Evolutionary conservation across 495 filamentous ascomycete species (phyloP).

Genomic region (Xylaria bambusicola): DNA sequence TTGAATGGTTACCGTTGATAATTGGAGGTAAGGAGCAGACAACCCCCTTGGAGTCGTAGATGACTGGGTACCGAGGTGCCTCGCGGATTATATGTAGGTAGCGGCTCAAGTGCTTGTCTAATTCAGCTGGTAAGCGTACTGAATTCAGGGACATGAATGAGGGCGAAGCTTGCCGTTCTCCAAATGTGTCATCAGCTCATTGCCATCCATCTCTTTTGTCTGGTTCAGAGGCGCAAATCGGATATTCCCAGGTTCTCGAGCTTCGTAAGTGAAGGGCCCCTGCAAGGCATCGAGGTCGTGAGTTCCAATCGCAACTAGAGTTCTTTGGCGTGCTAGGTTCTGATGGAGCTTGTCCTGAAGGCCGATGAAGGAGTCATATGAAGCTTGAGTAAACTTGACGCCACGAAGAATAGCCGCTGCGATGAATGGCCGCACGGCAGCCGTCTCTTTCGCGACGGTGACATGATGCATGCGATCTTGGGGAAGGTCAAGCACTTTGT

Average conservation of each 20-base stretch:
- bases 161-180: constrained; percentile 55
- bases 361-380: constrained; percentile 96
- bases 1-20: constrained; percentile 96
- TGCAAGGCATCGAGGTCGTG: constrained; percentile 93
- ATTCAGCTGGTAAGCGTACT: constrained; percentile 65
- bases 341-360: constrained; percentile 98
- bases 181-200: constrained; percentile 92
- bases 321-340: constrained; percentile 90
- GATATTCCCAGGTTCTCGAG: constrained; percentile 87
- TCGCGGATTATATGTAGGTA: constrained; percentile 93
- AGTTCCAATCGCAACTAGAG: constrained; percentile 92
- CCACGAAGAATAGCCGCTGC: constrained; percentile 84
- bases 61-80: constrained; percentile 93
- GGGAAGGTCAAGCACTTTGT: constrained; percentile 67
- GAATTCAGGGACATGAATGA: constrained; percentile 66
- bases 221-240: constrained; percentile 90
- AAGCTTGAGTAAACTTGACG: constrained; percentile 85
- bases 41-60: constrained; percentile 82
- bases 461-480: constrained; percentile 76
- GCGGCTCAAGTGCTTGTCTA: constrained; percentile 57
- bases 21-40: constrained; percentile 96
- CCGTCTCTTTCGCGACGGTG: constrained; percentile 77
- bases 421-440: constrained; percentile 78
- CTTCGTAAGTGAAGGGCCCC: constrained; percentile 96
- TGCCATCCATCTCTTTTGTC: constrained; percentile 79